Percentiles rank a stretch among this genome's conserved stretches.
These are phyloP conservation scores for Coccomyxa subellipsoidea DNA, from an alignment of 163 green algal genomes.

Conservation along the genomic window DNA sequence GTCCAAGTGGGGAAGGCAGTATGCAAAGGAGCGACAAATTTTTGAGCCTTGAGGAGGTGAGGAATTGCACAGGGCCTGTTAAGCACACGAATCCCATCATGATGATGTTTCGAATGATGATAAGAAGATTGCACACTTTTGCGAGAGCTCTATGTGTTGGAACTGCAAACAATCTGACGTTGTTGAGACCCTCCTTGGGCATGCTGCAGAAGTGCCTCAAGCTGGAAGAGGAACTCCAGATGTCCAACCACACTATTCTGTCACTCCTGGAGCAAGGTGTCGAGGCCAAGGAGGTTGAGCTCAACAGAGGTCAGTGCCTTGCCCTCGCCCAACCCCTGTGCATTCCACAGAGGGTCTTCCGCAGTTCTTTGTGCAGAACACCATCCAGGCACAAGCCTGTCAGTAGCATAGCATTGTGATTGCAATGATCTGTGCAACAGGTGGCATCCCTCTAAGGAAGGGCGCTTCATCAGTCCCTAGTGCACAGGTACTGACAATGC, in stretches of 20 bases:
- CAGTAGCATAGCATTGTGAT: background rate
- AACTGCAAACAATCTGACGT: background rate
- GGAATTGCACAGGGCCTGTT: background rate
- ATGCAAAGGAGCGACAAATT: background rate
- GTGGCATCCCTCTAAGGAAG: background rate
- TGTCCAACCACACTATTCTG: background rate
- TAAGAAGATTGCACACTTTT: no score
- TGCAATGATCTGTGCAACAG: background rate
- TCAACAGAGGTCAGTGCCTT: background rate
- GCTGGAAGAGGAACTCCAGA: background rate
- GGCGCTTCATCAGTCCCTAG: background rate
- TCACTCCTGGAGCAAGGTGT: background rate
- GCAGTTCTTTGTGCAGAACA: background rate
- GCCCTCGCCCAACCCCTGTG: background rate
- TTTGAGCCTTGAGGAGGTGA: background rate
- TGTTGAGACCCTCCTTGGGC: background rate
- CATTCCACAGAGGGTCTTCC: background rate
- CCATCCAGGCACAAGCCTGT: background rate
- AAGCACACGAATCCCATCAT: no score
- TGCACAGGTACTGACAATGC: background rate
- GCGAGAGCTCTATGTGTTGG: no score
- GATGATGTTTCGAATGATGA: no score
- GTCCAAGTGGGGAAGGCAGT: background rate
- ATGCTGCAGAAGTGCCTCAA: background rate
- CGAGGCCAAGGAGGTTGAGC: background rate